Evolutionary conservation across 352 stramenopile species (phyloP).

Genomic region (Pythium monospermum): DNA sequence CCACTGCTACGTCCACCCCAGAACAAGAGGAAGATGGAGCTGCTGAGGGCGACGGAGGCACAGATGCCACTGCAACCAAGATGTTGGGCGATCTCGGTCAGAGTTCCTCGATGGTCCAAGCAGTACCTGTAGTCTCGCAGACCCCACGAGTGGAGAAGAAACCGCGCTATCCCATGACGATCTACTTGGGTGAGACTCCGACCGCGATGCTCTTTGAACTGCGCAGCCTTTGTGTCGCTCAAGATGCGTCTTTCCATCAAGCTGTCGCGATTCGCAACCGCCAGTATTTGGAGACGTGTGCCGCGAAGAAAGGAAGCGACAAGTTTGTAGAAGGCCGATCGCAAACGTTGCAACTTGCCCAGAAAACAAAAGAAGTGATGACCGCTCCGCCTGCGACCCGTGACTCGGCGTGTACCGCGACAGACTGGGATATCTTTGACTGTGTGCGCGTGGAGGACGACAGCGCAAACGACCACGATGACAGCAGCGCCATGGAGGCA

Average conservation of each 20-base stretch:
- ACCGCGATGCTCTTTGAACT: slow-evolving; percentile 63
- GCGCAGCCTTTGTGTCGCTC: slow-evolving; percentile 59
- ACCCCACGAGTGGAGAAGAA: slow-evolving; percentile 5
- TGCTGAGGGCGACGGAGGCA: background rate
- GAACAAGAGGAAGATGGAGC: slow-evolving; percentile 20
- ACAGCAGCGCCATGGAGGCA: slow-evolving; percentile 14
- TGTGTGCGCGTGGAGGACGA: slow-evolving; percentile 39
- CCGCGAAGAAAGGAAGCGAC: slow-evolving; percentile 73
- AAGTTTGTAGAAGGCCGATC: slow-evolving; percentile 60
- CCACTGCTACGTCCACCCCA: background rate
- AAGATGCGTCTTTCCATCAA: slow-evolving; percentile 44
- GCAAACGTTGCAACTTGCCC: slow-evolving; percentile 68
- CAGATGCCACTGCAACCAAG: slow-evolving; percentile 1
- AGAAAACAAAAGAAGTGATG: slow-evolving; percentile 84
- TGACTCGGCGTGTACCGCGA: slow-evolving; percentile 65
- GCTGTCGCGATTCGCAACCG: slow-evolving; percentile 50
- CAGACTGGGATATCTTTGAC: slow-evolving; percentile 87
- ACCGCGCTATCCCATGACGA: slow-evolving; percentile 32
- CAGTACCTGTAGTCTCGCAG: background rate
- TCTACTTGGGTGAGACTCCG: slow-evolving; percentile 51
- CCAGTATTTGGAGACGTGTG: slow-evolving; percentile 56
- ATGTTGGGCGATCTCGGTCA: slow-evolving; percentile 6
- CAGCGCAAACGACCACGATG: slow-evolving; percentile 30
- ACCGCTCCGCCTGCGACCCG: slow-evolving; percentile 67
- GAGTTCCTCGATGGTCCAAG: background rate